phyloP scores from a whole-genome alignment of 768 basidiomycete species.

The Panellus pusillus region DNA sequence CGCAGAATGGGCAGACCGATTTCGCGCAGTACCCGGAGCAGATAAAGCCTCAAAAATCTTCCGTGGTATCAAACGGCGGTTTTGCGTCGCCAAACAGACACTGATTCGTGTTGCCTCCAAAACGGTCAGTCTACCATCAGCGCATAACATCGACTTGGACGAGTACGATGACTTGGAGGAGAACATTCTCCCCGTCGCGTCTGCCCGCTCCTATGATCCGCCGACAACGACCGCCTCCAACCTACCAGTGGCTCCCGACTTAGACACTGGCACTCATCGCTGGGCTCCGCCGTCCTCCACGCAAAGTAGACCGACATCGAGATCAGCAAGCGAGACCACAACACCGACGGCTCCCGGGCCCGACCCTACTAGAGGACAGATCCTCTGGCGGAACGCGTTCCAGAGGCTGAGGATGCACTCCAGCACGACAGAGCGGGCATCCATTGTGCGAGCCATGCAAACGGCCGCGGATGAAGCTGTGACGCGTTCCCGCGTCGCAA shows the following conservation, averaged over 20 bases:
- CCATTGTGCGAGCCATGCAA: slow-evolving; percentile 25
- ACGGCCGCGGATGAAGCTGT: slow-evolving; percentile 32
- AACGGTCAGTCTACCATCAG: slow-evolving; percentile 24
- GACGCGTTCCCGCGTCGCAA: slow-evolving; percentile 55
- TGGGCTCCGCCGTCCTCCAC: slow-evolving; percentile 14
- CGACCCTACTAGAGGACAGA: slow-evolving; percentile 32
- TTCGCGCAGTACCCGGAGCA: slow-evolving; percentile 33
- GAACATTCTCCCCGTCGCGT: slow-evolving; percentile 26
- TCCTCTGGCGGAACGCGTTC: slow-evolving; percentile 46
- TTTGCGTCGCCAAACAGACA: slow-evolving; percentile 16
- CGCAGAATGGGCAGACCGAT: slow-evolving; percentile 41
- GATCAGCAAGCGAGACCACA: not conserved
- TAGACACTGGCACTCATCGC: no score
- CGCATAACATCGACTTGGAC: slow-evolving; percentile 26
- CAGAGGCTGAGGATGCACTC: slow-evolving; percentile 44
- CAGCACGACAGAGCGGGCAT: slow-evolving; percentile 20
- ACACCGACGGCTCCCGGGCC: slow-evolving; percentile 10
- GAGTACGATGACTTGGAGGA: slow-evolving; percentile 30
- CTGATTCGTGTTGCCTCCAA: slow-evolving; percentile 26
- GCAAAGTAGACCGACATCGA: not conserved
- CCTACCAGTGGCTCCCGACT: slow-evolving; percentile 18
- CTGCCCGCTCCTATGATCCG: slow-evolving; percentile 10
- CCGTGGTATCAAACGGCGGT: slow-evolving; percentile 16
- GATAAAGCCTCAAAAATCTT: slow-evolving; percentile 16
- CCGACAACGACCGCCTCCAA: slow-evolving; percentile 20